phyloP scores from a whole-genome alignment of 495 filamentous ascomycete species.

The Umbilicaria muhlenbergii region DNA sequence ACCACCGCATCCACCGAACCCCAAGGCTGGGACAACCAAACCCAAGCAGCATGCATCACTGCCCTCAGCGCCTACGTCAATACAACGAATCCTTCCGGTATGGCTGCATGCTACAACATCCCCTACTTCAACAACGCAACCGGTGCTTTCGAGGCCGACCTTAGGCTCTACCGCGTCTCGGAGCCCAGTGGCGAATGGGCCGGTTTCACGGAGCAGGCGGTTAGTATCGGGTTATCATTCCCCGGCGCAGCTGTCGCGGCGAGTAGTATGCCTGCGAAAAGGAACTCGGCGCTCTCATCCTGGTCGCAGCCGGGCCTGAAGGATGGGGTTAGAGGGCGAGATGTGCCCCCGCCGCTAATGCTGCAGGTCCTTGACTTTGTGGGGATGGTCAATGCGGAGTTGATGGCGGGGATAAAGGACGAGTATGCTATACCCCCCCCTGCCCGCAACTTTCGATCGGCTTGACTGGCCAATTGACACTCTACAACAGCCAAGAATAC shows the following conservation, averaged over 20 bases:
- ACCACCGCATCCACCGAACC: background rate
- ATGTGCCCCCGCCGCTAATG: constrained; percentile 14
- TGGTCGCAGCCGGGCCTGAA: constrained; percentile 13
- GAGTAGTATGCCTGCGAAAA: constrained; percentile 12
- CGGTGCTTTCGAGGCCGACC: constrained; percentile 54
- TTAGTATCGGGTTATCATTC: constrained; percentile 43
- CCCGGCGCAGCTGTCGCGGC: constrained; percentile 40
- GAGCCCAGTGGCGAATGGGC: constrained; percentile 39
- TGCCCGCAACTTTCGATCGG: too few relatives aligned
- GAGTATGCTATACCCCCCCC: constrained; percentile 18
- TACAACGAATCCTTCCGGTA: constrained; percentile 42
- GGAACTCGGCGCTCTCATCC: constrained; percentile 8
- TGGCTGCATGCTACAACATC: constrained; percentile 70
- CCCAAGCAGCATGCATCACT: constrained; percentile 1
- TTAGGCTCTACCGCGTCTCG: constrained; percentile 50
- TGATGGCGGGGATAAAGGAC: constrained; percentile 22
- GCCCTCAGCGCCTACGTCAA: constrained; percentile 3
- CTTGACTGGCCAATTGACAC: background rate
- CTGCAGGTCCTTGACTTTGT: constrained; percentile 37
- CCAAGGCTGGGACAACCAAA: constrained; percentile 3
- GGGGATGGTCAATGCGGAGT: constrained; percentile 31
- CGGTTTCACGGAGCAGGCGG: constrained; percentile 34
- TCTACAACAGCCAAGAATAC: constrained; percentile 18
- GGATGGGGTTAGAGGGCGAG: constrained; percentile 4
- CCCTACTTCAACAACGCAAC: constrained; percentile 41